phyloP scores from a whole-genome alignment of 2,329 filamentous ascomycete genomes.

The Pseudogymnoascus sp. region DNA sequence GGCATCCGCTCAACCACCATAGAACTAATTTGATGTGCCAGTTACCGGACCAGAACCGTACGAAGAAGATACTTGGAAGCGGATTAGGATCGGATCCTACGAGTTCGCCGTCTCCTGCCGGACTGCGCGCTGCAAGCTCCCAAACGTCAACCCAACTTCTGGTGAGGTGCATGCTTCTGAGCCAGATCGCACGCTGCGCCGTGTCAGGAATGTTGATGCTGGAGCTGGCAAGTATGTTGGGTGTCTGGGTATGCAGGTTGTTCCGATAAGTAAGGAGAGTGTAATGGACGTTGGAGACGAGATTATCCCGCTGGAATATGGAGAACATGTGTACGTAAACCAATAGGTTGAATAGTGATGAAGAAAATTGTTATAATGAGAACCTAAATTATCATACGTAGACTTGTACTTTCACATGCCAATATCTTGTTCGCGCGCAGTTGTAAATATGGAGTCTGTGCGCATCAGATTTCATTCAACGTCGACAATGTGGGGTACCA shows the following conservation, averaged over 20 bases:
- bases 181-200: slow-evolving; percentile 50
- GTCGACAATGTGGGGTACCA: neutral
- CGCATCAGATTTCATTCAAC: neutral
- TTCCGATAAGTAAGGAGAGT: slow-evolving; percentile 40
- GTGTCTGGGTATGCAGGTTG: slow-evolving; percentile 59
- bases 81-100: slow-evolving; percentile 42
- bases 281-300: slow-evolving; percentile 49
- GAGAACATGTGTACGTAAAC: slow-evolving; percentile 21
- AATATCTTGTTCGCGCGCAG: neutral
- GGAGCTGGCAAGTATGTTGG: slow-evolving; percentile 45
- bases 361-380: neutral
- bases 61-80: slow-evolving; percentile 62
- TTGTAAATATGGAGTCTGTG: neutral
- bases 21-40: slow-evolving; percentile 26
- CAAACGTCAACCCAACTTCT: slow-evolving; percentile 54
- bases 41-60: slow-evolving; percentile 56
- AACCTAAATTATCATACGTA: neutral
- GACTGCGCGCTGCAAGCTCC: slow-evolving; percentile 61
- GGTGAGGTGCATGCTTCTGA: slow-evolving; percentile 34
- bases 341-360: slow-evolving; percentile 12
- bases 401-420: neutral
- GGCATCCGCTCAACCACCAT: neutral
- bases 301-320: slow-evolving; percentile 38
- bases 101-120: slow-evolving; percentile 54
- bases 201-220: slow-evolving; percentile 50